These are phyloP conservation scores for Schwanniomyces yamadae DNA, from an alignment of 805 yeast genomes.

Conservation along the genomic window DNA sequence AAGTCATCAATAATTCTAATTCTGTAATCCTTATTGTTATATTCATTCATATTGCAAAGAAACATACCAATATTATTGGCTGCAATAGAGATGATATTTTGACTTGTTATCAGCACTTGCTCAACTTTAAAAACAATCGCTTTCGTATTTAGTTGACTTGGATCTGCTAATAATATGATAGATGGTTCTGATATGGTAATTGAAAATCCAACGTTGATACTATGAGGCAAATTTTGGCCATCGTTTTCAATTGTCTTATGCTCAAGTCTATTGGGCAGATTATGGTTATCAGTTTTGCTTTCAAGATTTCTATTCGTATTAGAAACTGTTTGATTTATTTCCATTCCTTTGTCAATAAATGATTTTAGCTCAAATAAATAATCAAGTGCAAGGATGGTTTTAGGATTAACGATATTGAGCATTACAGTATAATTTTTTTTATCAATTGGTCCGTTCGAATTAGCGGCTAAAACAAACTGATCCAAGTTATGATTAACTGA, in stretches of 20 bases:
- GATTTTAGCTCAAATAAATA: constrained; percentile 73
- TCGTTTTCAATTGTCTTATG: not conserved
- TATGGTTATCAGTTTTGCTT: not conserved
- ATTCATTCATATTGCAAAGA: constrained; percentile 68
- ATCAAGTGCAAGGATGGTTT: constrained; percentile 79
- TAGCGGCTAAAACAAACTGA: constrained; percentile 64
- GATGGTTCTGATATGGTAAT: constrained; percentile 77
- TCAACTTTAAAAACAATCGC: constrained; percentile 89
- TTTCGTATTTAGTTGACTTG: constrained; percentile 65
- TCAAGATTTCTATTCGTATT: constrained; percentile 11
- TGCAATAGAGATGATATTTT: constrained; percentile 62
- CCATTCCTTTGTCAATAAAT: constrained; percentile 55
- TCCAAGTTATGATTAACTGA: constrained; percentile 56
- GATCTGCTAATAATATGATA: constrained; percentile 76
- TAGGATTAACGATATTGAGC: constrained; percentile 76
- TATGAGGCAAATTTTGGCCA: constrained; percentile 1
- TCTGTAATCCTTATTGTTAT: constrained; percentile 61
- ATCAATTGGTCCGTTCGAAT: constrained; percentile 40
- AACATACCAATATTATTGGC: constrained; percentile 85
- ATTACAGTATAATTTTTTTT: constrained; percentile 46
- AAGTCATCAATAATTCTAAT: constrained; percentile 87
- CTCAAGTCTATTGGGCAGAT: too few relatives aligned
- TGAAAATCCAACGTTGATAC: constrained; percentile 46
- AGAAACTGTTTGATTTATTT: constrained; percentile 12
- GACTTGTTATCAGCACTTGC: constrained; percentile 69